Conservation (phyloP, 2,329 filamentous ascomycete species). For the Alternaria hordeiaustralica region DNA sequence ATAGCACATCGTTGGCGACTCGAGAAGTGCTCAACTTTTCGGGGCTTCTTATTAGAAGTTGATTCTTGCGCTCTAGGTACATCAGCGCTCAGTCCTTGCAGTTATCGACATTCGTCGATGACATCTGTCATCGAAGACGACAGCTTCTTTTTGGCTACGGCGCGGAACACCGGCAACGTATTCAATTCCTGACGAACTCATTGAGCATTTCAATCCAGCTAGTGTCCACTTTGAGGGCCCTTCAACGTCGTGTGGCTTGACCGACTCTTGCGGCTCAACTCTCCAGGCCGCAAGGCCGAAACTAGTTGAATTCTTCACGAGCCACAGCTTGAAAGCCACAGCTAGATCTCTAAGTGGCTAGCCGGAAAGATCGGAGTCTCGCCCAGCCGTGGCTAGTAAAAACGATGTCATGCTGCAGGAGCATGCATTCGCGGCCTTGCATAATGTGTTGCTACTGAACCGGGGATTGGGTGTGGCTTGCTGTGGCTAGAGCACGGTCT, state of each 20-base stretch:
- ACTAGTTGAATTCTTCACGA: background rate
- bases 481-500: conserved; percentile 36
- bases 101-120: background rate
- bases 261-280: background rate
- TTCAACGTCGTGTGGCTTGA: conserved; percentile 2
- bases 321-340: background rate
- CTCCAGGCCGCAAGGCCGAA: conserved; percentile 10
- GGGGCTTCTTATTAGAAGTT: too few species aligned
- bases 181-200: background rate
- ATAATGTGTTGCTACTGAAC: background rate
- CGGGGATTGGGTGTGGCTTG: conserved; percentile 36
- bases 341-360: conserved; percentile 9
- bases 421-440: conserved; percentile 19
- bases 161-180: background rate
- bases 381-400: conserved; percentile 10
- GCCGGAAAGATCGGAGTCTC: conserved; percentile 24
- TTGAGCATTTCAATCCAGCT: background rate
- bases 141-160: background rate
- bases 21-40: background rate
- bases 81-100: background rate
- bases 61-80: background rate
- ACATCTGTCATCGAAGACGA: background rate
- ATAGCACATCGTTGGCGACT: background rate
- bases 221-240: background rate
- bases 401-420: conserved; percentile 29